Evolutionary conservation across 2,329 filamentous ascomycete genomes (phyloP), one percentile per base, ranked within the genome.

Genomic region (Lachnellula hyalina): DNA sequence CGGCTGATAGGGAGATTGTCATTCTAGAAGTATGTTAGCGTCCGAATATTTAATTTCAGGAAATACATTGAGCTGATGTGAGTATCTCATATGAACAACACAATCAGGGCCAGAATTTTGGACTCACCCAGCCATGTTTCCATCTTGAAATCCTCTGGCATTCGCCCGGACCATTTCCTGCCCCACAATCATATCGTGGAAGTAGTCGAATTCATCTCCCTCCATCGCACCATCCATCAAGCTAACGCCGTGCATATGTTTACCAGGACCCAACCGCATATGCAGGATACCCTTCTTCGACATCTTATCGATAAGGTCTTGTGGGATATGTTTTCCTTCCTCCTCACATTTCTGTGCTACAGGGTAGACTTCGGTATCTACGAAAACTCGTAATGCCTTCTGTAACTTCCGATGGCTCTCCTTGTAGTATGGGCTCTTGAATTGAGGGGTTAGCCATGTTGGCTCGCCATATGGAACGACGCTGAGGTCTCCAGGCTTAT

Each of bases 391-490:
- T 65, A 90, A 75, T 44, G 86, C 88, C 65, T 79, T 80, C 70
- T 86, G 86, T 61, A 95, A 71, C 44, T 75, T 75, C 47, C 79
- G 77, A 68, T 95, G 90, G 60, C 81, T 86, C 34, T 90, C 88
- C 48, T 81, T 87, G 77, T 86, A 95, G 74, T 93, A 95, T 2
- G 89, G 89, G 58, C 78, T 86, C 70, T 86, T 86, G 77, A 90
- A 94, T 53, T 83, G 77, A 3, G 86, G 86, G 3, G 83, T 81
- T 61, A 96, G 76, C 91, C 91, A 96, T 52, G 91, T 74, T 2
- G 90, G 89, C 71, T 96, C 91, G 28, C 85, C 89, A 67, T 96
- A 96, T 32, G 90, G 91, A 0, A 96, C 88, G 19, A 77, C 71
- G 66, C 84, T 89, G 35, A 95, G 77, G 63, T 89, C 88, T 62